These are phyloP conservation scores for Endotrypanum monterogeii DNA, from an alignment of 208 protist species.

Conservation along the genomic window DNA sequence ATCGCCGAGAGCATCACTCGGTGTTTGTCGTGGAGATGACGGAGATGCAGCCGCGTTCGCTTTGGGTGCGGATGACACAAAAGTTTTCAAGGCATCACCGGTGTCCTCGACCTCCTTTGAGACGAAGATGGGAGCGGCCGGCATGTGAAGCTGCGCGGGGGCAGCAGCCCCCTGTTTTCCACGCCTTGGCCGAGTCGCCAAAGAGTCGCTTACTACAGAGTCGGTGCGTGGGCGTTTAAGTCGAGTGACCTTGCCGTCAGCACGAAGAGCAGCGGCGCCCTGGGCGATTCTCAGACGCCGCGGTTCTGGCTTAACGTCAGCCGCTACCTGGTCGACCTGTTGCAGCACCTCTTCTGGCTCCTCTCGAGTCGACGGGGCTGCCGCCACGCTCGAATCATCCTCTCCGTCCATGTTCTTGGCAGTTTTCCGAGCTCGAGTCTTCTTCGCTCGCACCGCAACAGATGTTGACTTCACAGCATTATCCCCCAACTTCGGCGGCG, in stretches of 20 bases:
- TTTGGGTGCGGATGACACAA: background rate
- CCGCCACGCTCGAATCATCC: background rate
- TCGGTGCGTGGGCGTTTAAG: constrained; percentile 14
- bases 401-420: background rate
- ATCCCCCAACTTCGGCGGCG: background rate
- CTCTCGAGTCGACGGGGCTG: background rate
- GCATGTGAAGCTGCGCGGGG: constrained; percentile 12
- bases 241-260: background rate
- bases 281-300: constrained; percentile 20
- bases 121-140: constrained; percentile 16
- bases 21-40: background rate
- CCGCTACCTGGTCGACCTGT: background rate
- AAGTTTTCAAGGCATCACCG: background rate
- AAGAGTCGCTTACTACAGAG: background rate
- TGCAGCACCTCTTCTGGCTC: background rate
- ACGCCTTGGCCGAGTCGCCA: background rate
- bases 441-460: constrained; percentile 2
- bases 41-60: background rate
- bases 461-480: background rate
- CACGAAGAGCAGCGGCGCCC: constrained; percentile 23
- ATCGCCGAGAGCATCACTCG: background rate
- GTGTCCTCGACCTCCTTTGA: background rate
- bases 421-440: background rate
- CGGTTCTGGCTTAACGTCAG: constrained; percentile 7
- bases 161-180: background rate